A percentile compares a stretch with the other conserved stretches of the same genome.
phyloP scores from a whole-genome alignment of 495 filamentous ascomycete species.

The Podospora australis region DNA sequence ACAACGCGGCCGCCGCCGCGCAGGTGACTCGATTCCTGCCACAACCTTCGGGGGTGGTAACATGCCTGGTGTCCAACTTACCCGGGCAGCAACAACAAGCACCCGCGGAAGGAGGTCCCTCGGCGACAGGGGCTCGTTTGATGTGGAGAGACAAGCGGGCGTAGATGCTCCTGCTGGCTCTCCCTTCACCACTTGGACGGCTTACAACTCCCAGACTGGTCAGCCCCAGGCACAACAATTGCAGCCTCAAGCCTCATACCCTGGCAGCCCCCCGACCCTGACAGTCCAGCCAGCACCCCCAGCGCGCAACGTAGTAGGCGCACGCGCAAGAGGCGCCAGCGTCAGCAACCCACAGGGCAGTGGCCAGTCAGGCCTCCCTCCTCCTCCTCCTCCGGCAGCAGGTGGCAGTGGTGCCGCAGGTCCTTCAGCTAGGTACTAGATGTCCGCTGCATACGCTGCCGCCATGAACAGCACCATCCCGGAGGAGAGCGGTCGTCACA shows the following conservation, averaged over 20 bases:
- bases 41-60: slow-evolving; percentile 13
- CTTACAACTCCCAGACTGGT: slow-evolving; percentile 1
- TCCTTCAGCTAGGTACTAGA: slow-evolving; percentile 11
- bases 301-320: slow-evolving; percentile 6
- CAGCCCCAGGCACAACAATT: not conserved
- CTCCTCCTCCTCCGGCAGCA: not conserved
- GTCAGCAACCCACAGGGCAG: slow-evolving; percentile 7
- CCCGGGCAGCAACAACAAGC: slow-evolving; percentile 16
- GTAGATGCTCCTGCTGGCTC: slow-evolving; percentile 17
- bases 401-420: slow-evolving; percentile 6
- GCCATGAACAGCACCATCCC: not conserved
- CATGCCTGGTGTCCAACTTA: slow-evolving; percentile 30
- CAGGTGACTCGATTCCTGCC: slow-evolving; percentile 33
- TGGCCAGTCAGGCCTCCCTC: not conserved
- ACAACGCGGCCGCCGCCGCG: slow-evolving; percentile 40
- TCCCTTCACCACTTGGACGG: slow-evolving; percentile 16
- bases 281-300: slow-evolving; percentile 5
- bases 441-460: not conserved
- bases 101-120: slow-evolving; percentile 1
- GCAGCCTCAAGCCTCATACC: slow-evolving; percentile 5
- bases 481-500: not conserved
- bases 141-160: slow-evolving; percentile 25
- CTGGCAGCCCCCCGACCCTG: slow-evolving; percentile 1
- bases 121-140: slow-evolving; percentile 17
- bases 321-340: slow-evolving; percentile 22